Conservation (phyloP, 164 flowering plant species). For the grape (Vitis vinifera) region ASM3070453v1 NC_081823.1:9067001-9067500, state of each 20-base stretch:
- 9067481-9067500: slow-evolving; percentile 38
- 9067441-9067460: slow-evolving; percentile 31
- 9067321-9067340: slow-evolving; percentile 46
- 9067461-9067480: slow-evolving; percentile 50
- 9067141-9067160: too few species aligned
- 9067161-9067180: too few species aligned
- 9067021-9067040: too few species aligned
- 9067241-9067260: not conserved
- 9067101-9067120: too few species aligned
- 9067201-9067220: too few species aligned
- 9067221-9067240: not conserved
- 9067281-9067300: slow-evolving; percentile 70
- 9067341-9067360: slow-evolving; percentile 38
- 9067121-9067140: too few species aligned
- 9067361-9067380: slow-evolving; percentile 27
- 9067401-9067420: not conserved
- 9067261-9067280: slow-evolving; percentile 68
- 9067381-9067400: not conserved
- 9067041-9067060: too few species aligned
- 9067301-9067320: slow-evolving; percentile 40
- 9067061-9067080: too few species aligned
- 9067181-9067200: too few species aligned
- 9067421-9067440: not conserved
- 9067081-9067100: too few species aligned
- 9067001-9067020: too few species aligned